Base-by-base conservation (phyloP, 2,329 filamentous ascomycete species). In the Xylariales sp. region DNA sequence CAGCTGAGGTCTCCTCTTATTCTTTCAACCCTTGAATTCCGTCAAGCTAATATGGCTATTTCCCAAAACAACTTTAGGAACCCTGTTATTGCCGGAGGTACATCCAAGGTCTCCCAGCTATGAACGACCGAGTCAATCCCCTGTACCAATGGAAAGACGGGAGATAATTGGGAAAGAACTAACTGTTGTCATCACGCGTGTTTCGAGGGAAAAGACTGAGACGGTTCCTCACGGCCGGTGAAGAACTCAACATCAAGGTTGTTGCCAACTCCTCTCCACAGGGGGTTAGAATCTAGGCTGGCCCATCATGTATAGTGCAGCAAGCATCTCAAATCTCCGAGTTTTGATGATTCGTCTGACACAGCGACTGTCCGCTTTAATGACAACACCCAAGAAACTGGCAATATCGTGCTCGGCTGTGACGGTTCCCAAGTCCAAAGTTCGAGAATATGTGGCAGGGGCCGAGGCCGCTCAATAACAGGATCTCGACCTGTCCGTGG, bases 81-180 rank as follows among this genome's bases (percentile, higher is more conserved):
- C 4, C 19, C 24, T 20, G 24, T 36, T 22, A 36, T 36, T 14
- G 33, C 18, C 5, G 33, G 33, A 36, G 33, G 33, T 36, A 36
- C 16, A n/a, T n/a, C n/a, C n/a, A n/a, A n/a, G n/a, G n/a, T n/a
- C n/a, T n/a, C n/a, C n/a, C n/a, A n/a, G n/a, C n/a, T n/a, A n/a
- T n/a, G n/a, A 15, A 38, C 22, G 21, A 38, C 24, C 9, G 22
- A 28, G 21, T 15, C 35, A 11, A 38, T 38, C 10, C 35, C 35
- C 6, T 38, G 18, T 20, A 27, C 28, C n/a, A 28, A 38, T 10
- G 35, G 21, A 4, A 27, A 28, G 35, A 38, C 21, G 15, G 24
- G 35, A 4, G 21, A 18, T 4, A 11, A 22, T 11, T 38, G 7
- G 24, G 15, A 14, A 15, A 22, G 22, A 15, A 27, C 21, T 20